Percentiles rank a stretch among this genome's conserved stretches.
phyloP scores from a whole-genome alignment of 2,329 filamentous ascomycete genomes.

The Aspergillus carbonarius region DNA sequence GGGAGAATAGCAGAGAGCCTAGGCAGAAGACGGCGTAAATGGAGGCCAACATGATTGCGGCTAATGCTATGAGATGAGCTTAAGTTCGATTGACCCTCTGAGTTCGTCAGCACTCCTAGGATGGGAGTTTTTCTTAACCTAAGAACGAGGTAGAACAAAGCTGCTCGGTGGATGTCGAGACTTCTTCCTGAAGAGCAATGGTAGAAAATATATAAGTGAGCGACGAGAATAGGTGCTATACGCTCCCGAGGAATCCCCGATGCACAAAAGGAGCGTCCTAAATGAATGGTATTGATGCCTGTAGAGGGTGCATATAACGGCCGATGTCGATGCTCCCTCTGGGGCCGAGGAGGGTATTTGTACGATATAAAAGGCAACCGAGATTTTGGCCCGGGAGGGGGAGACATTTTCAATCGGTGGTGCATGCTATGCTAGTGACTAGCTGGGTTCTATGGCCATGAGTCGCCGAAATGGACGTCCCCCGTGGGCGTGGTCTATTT shows the following conservation, averaged over 20 bases:
- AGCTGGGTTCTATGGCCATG: not conserved
- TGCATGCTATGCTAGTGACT: not conserved
- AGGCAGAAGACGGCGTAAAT: conserved; percentile 2
- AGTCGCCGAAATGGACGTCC: not conserved
- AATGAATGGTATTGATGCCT: not conserved
- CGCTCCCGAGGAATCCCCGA: not conserved
- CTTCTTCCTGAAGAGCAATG: not conserved
- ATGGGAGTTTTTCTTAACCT: not conserved
- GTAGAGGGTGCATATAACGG: not conserved
- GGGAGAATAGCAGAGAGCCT: not conserved
- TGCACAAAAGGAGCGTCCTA: not conserved
- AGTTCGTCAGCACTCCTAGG: not conserved
- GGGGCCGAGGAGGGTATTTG: not conserved
- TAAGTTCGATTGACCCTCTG: not conserved
- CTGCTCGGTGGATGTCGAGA: not conserved
- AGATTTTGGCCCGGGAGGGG: no score
- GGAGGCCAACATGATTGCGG: conserved; percentile 2
- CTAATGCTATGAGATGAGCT: not conserved
- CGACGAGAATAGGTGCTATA: not conserved
- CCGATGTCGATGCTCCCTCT: not conserved
- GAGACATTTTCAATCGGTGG: not conserved
- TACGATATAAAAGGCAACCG: not conserved
- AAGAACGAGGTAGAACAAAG: not conserved
- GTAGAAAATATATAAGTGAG: not conserved
- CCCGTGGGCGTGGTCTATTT: not conserved